Conservation (phyloP, 345 rosid species). For the Crucihimalaya himalaica region DNA sequence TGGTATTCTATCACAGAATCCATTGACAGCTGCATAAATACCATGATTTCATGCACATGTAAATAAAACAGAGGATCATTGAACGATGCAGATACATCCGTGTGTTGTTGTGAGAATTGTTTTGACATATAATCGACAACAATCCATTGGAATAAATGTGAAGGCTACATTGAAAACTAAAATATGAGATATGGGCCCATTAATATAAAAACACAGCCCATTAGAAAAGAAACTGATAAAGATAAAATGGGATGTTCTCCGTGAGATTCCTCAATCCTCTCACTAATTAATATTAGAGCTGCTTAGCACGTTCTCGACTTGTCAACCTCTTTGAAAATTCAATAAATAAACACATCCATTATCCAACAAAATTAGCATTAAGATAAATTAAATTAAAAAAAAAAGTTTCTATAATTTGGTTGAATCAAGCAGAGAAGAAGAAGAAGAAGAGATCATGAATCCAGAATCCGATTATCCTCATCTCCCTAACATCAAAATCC, state of each 20-base stretch:
- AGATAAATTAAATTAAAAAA: neutral
- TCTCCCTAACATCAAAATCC: slow-evolving; percentile 80
- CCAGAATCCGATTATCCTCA: slow-evolving; percentile 58
- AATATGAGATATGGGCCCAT: slow-evolving; percentile 9
- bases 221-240: neutral
- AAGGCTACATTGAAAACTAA: neutral
- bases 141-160: too few species aligned
- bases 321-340: neutral
- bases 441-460: slow-evolving; percentile 17
- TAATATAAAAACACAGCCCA: slow-evolving; percentile 16
- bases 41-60: too few species aligned
- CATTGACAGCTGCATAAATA: too few species aligned
- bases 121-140: too few species aligned
- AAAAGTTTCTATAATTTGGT: slow-evolving; percentile 2
- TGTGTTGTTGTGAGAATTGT: too few species aligned
- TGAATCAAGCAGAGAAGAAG: neutral
- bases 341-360: slow-evolving; percentile 5
- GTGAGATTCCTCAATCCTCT: neutral
- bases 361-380: slow-evolving; percentile 30
- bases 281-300: neutral
- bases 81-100: too few species aligned
- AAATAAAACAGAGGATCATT: too few species aligned
- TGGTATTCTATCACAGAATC: too few species aligned
- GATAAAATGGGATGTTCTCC: too few species aligned
- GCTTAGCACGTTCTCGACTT: slow-evolving; percentile 33